These are phyloP conservation scores for Solanum piurae DNA, from an alignment of 257 asterid species.

Conservation along the genomic window DNA sequence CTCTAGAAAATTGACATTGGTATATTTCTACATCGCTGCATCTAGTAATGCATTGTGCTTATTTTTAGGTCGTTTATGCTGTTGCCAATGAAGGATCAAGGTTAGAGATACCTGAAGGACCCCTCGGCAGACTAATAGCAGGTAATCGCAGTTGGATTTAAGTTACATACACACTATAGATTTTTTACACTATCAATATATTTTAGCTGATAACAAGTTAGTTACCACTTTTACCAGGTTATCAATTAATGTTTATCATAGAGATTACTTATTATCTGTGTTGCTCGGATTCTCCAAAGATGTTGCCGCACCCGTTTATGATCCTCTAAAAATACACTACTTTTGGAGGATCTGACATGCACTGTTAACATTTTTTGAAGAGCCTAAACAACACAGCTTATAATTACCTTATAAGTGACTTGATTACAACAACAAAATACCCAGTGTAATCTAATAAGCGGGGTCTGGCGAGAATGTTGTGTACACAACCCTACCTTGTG, in stretches of 20 bases:
- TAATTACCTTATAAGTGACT: not conserved
- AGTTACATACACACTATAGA: not conserved
- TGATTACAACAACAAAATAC: too few species aligned
- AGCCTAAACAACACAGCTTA: not conserved
- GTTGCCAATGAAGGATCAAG: conserved; percentile 63
- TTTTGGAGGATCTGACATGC: not conserved
- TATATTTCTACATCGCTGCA: not conserved
- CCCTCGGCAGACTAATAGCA: conserved; percentile 67
- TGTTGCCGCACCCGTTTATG: not conserved
- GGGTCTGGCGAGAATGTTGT: too few species aligned
- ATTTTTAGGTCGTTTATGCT: conserved; percentile 46
- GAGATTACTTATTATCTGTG: not conserved
- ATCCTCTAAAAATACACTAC: not conserved
- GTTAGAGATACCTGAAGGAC: conserved; percentile 79
- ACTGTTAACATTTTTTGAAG: not conserved
- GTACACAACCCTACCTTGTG: too few species aligned
- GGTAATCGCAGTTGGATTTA: conserved; percentile 17
- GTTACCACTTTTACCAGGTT: not conserved
- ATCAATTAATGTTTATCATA: not conserved
- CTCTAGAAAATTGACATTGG: not conserved
- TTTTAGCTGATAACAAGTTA: not conserved
- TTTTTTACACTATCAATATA: not conserved
- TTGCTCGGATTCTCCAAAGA: not conserved
- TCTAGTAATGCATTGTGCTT: not conserved
- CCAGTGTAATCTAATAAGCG: too few species aligned